Conservation (phyloP, 192 early-diverging fungal species). For the Chytriomyces sp. region DNA sequence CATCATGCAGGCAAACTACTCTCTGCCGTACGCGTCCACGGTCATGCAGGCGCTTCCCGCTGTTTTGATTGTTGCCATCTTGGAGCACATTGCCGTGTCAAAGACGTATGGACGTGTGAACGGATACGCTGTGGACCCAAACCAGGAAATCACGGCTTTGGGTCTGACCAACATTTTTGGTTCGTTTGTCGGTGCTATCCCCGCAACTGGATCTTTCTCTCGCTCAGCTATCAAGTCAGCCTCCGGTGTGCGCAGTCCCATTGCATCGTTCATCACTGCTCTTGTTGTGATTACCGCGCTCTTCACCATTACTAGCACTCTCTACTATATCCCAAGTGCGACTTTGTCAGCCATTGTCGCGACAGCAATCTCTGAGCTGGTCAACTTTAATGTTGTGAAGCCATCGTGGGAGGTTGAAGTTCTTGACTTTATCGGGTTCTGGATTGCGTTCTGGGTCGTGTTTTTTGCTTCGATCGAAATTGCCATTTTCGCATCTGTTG, state of each 20-base stretch:
- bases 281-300: slow-evolving; percentile 79
- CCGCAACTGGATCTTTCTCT: slow-evolving; percentile 91
- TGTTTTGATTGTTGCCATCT: slow-evolving; percentile 74
- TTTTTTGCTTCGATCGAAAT: slow-evolving; percentile 72
- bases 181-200: slow-evolving; percentile 85
- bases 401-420: slow-evolving; percentile 69
- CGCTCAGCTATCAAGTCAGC: slow-evolving; percentile 87
- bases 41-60: slow-evolving; percentile 53
- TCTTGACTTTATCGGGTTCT: slow-evolving; percentile 58
- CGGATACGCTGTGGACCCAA: slow-evolving; percentile 80
- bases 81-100: slow-evolving; percentile 89
- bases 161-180: slow-evolving; percentile 83
- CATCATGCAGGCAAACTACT: neutral
- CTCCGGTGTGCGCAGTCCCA: slow-evolving; percentile 80
- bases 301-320: slow-evolving; percentile 78
- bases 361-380: slow-evolving; percentile 78
- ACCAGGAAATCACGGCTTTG: slow-evolving; percentile 88
- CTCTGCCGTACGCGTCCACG: slow-evolving; percentile 55
- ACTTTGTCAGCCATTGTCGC: slow-evolving; percentile 82
- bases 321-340: slow-evolving; percentile 84
- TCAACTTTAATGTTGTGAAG: slow-evolving; percentile 59
- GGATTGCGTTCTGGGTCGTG: slow-evolving; percentile 59
- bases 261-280: slow-evolving; percentile 77
- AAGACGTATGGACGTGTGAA: slow-evolving; percentile 84
- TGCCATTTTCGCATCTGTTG: slow-evolving; percentile 79